Evolutionary conservation across 2,329 filamentous ascomycete genomes (phyloP).

Genomic region (Elsinoe fawcettii): DNA sequence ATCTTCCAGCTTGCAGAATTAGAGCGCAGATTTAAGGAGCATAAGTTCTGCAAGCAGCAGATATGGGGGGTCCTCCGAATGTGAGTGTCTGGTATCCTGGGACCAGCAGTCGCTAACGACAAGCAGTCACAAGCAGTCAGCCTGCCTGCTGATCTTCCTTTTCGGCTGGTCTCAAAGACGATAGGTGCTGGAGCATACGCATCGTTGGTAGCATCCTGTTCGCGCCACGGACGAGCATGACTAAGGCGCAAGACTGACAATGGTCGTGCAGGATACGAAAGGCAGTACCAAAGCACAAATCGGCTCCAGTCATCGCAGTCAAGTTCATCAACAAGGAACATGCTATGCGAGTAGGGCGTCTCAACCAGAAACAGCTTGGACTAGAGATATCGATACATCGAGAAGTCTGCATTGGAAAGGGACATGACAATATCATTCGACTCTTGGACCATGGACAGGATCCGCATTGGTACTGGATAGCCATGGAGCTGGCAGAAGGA

Average conservation of each 20-base stretch:
- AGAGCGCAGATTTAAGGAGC: not conserved
- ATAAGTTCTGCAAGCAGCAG: not conserved
- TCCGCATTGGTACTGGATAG: slow-evolving; percentile 85
- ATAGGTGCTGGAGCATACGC: slow-evolving; percentile 96
- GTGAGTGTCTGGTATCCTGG: no score
- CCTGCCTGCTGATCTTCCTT: slow-evolving; percentile 75
- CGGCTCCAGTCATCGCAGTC: slow-evolving; percentile 80
- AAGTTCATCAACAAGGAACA: slow-evolving; percentile 99
- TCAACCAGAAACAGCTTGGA: slow-evolving; percentile 79
- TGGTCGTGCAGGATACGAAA: slow-evolving; percentile 71
- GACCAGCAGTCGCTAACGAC: no score
- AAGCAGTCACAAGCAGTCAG: slow-evolving; percentile 86
- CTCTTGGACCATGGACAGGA: slow-evolving; percentile 88
- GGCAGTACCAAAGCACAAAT: slow-evolving; percentile 63
- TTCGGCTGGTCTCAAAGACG: slow-evolving; percentile 90
- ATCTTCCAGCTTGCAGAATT: not conserved
- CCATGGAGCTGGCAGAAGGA: slow-evolving; percentile 93
- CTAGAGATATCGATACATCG: slow-evolving; percentile 89
- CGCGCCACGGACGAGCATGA: not conserved
- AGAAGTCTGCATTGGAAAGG: slow-evolving; percentile 56
- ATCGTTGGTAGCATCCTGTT: slow-evolving; percentile 54
- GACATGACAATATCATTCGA: slow-evolving; percentile 88
- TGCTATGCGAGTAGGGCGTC: slow-evolving; percentile 77
- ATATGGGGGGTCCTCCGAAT: slow-evolving; percentile 27
- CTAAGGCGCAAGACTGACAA: slow-evolving; percentile 10